Evolutionary conservation across 305 asterid genomes (phyloP), one percentile per base, ranked within the genome.

Genomic region (Fraxinus baroniana): DNA sequence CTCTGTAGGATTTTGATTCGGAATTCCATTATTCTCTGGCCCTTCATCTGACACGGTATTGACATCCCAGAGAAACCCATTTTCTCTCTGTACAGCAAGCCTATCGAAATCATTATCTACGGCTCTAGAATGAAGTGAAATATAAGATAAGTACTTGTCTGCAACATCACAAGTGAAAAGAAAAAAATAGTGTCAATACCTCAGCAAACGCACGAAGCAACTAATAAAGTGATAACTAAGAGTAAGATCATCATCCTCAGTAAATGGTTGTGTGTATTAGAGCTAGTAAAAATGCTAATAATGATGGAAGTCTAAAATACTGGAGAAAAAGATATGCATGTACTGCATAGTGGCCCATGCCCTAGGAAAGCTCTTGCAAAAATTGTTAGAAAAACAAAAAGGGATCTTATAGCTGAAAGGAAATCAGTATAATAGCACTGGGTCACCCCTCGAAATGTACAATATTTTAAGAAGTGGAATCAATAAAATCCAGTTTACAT

Each of bases 31-130:
- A 79, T 81, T 89, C 55, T 70, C 85, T 13, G 83, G 84, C n/a
- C 71, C 86, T 85, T 89, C 95, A 82, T 90, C 94, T 72, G 92
- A 85, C 76, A 78, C 91, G 46, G 94, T 91, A 87, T 92, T 83
- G 62, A 77, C 75, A 39, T 93, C 98, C 94, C 91, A 93, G 77
- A 96, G 84, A 87, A 94, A 91, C 76, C 99, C 99, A 86, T 92
- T 93, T 62, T 96, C 98, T 75, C 86, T 90, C 77, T 85, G 91
- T 12, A 84, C 71, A 66, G 84, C 41, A 83, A 76, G 79, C 86
- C 80, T 86, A 81, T 90, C 90, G 39, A 75, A 72, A 79, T 91
- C 91, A 76, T 85, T 90, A 80, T 86, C 93, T 85, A 76, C 86
- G 30, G 87, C 71, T 55, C 87, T 80, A 44, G 89, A 75, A 68